Base-by-base conservation (phyloP, 306 rosid species). In the Psophocarpus tetragonolobus region DNA sequence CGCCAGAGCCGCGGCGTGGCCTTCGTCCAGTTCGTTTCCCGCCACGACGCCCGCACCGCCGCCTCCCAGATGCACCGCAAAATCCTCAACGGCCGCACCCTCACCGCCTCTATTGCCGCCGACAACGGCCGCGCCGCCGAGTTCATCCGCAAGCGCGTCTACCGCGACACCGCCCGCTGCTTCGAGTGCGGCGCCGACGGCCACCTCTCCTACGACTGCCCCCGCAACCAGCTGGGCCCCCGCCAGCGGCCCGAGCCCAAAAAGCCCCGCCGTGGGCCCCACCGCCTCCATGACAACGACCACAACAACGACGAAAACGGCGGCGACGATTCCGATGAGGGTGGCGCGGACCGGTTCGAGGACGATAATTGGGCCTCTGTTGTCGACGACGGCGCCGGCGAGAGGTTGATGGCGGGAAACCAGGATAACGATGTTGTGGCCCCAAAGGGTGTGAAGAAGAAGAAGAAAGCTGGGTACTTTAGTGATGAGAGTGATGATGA, bases 61-160 rank as follows among this genome's bases (percentile, higher is more conserved):
- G 87, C 88, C 3, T 29, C 71, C 0, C 78, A 84, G 62, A 90
- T 92, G 95, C 61, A 92, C 82, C 64, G 73, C 5, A 94, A 92
- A 81, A 24, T 89, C 38, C 93, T 92, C 71, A 94, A 92, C 50
- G 95, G 93, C 17, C 83, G 97, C 14, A 93, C 87, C 11, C 68
- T 94, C 20, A 45, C 90, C 20, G 92, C 88, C 20, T 86, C 98
- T 45, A 92, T 94, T 11, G 98, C 93, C 7, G 76, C 90, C n/a
- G 97, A 94, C 53, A 94, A 94, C 20, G 97, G 98, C 39, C 95
- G 97, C 0, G 97, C 98, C 0, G 77, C 92, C 0, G 97, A 94
- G 82, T 94, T 94, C 44, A 92, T 92, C 5, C 74, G 80, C 44
- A 90, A 88, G 80, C 83, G 98, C 36, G 85, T 87, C 26, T 94